Percentiles rank a stretch among this genome's conserved stretches.
phyloP scores from a whole-genome alignment of 1,284 basidiomycete genomes.

The Moniliella sp. region DNA sequence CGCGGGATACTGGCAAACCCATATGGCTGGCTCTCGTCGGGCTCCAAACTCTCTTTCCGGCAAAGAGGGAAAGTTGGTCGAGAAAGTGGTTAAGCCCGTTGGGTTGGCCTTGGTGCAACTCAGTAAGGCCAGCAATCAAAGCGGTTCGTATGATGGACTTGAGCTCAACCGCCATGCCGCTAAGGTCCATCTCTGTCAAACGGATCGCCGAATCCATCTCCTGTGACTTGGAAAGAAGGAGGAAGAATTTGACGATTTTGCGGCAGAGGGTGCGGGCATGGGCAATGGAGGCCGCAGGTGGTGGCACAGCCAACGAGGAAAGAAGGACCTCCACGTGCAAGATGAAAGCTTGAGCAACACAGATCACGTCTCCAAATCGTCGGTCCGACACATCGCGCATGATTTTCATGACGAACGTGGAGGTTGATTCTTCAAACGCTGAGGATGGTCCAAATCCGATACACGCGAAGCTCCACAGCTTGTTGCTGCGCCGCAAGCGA shows the following conservation, averaged over 20 bases:
- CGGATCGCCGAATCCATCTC: constrained; percentile 73
- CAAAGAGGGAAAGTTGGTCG: constrained; percentile 70
- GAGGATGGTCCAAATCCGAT: constrained; percentile 98
- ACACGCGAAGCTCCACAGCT: constrained; percentile 88
- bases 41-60: constrained; percentile 37
- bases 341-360: constrained; percentile 95
- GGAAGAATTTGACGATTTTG: constrained; percentile 96
- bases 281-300: constrained; percentile 79
- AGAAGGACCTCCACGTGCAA: constrained; percentile 94
- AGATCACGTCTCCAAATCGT: constrained; percentile 80
- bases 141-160: constrained; percentile 97
- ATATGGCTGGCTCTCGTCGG: too few relatives aligned
- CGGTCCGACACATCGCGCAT: constrained; percentile 78
- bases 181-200: constrained; percentile 77
- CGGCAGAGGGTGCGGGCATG: constrained; percentile 96
- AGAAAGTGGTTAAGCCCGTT: constrained; percentile 67
- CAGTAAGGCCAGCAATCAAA: constrained; percentile 71
- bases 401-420: constrained; percentile 99
- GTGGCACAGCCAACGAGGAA: constrained; percentile 82
- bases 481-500: constrained; percentile 78
- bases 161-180: constrained; percentile 89
- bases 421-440: constrained; percentile 91
- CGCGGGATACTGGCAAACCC: too few relatives aligned
- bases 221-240: constrained; percentile 81
- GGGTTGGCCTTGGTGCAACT: constrained; percentile 66